A percentile compares a stretch with the other conserved stretches of the same genome.
Evolutionary conservation across 257 asterid genomes (phyloP).

Genomic region (Lycium ferocissimum): DNA sequence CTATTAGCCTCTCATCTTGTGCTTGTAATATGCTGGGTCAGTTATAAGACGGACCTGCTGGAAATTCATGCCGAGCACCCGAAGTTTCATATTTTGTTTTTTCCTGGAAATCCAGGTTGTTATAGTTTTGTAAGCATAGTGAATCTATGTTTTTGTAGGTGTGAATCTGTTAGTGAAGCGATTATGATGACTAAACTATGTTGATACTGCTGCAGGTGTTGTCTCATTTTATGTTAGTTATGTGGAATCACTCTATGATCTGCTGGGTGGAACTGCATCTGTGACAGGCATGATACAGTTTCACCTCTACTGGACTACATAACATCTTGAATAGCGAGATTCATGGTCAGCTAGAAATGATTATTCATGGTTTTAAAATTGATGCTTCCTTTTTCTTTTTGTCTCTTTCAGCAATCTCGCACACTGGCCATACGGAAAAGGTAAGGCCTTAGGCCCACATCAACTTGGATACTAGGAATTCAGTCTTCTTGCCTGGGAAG

Average conservation of each 20-base stretch:
- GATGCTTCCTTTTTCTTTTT: constrained; percentile 22
- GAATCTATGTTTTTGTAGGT: not conserved
- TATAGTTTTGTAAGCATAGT: constrained; percentile 9
- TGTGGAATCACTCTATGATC: constrained; percentile 74
- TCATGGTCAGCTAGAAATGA: not conserved
- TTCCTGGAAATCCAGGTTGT: constrained; percentile 97
- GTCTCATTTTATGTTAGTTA: constrained; percentile 76
- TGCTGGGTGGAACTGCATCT: constrained; percentile 74
- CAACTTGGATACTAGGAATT: constrained; percentile 8
- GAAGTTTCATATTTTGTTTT: constrained; percentile 66
- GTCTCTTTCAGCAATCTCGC: constrained; percentile 68
- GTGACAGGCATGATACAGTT: constrained; percentile 66
- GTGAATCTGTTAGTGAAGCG: not conserved
- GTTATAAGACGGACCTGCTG: constrained; percentile 70
- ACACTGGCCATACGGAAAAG: constrained; percentile 74
- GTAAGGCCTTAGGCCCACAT: constrained; percentile 42
- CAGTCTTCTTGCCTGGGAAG: constrained; percentile 7
- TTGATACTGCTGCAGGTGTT: constrained; percentile 61
- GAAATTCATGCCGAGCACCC: constrained; percentile 75
- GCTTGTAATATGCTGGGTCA: constrained; percentile 36
- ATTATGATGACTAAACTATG: constrained; percentile 19
- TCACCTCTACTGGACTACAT: not conserved
- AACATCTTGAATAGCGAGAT: not conserved
- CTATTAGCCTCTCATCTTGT: constrained; percentile 1
- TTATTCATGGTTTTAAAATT: constrained; percentile 1